Conservation (phyloP, 2,329 filamentous ascomycete species). For the Fusarium equiseti region DNA sequence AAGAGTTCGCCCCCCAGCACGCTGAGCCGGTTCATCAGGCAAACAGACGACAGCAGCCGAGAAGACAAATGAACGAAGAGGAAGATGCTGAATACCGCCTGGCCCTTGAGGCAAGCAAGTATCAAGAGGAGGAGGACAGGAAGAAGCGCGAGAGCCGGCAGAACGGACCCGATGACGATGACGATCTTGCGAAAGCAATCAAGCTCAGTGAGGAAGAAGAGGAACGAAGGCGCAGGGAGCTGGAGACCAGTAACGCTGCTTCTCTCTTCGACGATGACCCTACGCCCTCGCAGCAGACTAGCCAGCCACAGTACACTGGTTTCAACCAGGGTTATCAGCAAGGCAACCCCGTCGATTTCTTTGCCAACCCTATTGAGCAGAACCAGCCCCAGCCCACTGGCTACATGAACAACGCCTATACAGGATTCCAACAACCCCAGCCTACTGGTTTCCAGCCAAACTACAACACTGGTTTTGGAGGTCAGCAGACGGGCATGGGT, state of each 20-base stretch:
- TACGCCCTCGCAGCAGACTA: slow-evolving; percentile 62
- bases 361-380: slow-evolving; percentile 89
- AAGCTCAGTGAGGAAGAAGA: slow-evolving; percentile 96
- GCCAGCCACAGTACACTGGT: slow-evolving; percentile 82
- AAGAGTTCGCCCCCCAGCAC: slow-evolving; percentile 75
- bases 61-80: slow-evolving; percentile 72
- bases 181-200: slow-evolving; percentile 94
- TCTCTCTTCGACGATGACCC: slow-evolving; percentile 89
- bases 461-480: slow-evolving; percentile 75
- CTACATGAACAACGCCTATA: slow-evolving; percentile 69
- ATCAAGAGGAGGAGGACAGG: slow-evolving; percentile 91
- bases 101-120: slow-evolving; percentile 94
- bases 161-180: slow-evolving; percentile 73
- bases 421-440: slow-evolving; percentile 61
- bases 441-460: slow-evolving; percentile 67
- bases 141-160: slow-evolving; percentile 76
- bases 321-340: slow-evolving; percentile 99
- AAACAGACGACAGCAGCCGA: slow-evolving; percentile 59
- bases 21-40: slow-evolving; percentile 48
- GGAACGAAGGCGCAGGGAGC: slow-evolving; percentile 84
- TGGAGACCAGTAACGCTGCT: slow-evolving; percentile 86
- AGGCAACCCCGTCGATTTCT: slow-evolving; percentile 95
- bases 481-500: slow-evolving; percentile 71
- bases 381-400: slow-evolving; percentile 84
- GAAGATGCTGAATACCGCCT: slow-evolving; percentile 92